These are phyloP conservation scores for Stagonosporopsis vannaccii DNA, from an alignment of 2,329 filamentous ascomycete genomes.

Conservation along the genomic window DNA sequence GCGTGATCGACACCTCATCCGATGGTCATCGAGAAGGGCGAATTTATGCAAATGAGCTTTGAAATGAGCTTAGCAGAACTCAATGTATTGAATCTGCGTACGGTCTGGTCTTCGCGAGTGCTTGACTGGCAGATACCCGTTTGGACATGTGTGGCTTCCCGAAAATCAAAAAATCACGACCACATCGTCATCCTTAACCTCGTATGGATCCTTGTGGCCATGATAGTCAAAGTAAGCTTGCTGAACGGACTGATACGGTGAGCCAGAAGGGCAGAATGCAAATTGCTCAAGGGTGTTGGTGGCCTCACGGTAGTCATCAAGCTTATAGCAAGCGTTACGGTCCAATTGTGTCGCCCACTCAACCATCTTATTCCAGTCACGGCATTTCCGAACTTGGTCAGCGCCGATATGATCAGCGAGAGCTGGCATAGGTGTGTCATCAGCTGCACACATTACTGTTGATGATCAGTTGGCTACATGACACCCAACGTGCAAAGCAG, in stretches of 20 bases:
- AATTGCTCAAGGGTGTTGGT: conserved; percentile 48
- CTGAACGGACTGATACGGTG: conserved; percentile 39
- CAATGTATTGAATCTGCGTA: neutral
- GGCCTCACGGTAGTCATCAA: conserved; percentile 47
- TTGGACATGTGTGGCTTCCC: neutral
- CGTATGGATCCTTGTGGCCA: conserved; percentile 45
- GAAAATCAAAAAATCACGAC: conserved; percentile 25
- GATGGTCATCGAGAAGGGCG: neutral
- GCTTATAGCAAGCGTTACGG: conserved; percentile 42
- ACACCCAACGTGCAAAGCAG: neutral
- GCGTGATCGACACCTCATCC: neutral
- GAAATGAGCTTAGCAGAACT: neutral
- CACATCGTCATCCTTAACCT: conserved; percentile 24
- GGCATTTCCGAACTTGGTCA: conserved; percentile 41
- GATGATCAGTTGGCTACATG: neutral
- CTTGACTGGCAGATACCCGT: neutral
- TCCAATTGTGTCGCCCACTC: conserved; percentile 43
- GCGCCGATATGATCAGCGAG: conserved; percentile 32
- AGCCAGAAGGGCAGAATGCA: conserved; percentile 40
- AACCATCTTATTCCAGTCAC: conserved; percentile 43
- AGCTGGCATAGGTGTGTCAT: conserved; percentile 48
- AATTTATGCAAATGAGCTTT: neutral
- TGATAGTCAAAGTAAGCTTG: conserved; percentile 44
- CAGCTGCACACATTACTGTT: conserved; percentile 42
- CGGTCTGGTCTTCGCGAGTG: neutral